A percentile compares a stretch with the other conserved stretches of the same genome.
These are phyloP conservation scores for Cucurbita argyrosperma DNA, from an alignment of 306 rosid genomes.

Conservation along the genomic window DNA sequence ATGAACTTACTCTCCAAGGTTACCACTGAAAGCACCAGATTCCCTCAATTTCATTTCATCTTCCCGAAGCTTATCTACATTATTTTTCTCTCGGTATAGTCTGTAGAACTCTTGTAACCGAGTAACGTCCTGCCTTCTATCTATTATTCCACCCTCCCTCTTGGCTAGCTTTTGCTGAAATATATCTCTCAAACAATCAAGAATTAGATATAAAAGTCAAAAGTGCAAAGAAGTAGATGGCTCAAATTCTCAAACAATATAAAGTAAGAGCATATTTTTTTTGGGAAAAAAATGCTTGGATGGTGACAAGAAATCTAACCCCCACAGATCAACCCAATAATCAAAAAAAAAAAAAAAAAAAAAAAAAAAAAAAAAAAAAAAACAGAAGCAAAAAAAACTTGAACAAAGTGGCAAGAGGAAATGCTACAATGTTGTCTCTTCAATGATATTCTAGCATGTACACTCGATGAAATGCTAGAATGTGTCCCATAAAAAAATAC, in stretches of 20 bases:
- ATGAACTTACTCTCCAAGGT: slow-evolving; percentile 74
- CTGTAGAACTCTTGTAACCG: slow-evolving; percentile 79
- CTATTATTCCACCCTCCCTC: slow-evolving; percentile 67
- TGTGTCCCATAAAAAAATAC: no score
- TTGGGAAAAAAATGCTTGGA: background rate
- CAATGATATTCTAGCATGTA: background rate
- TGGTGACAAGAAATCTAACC: background rate
- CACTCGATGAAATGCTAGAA: background rate
- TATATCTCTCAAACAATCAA: slow-evolving; percentile 12
- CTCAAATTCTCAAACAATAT: background rate
- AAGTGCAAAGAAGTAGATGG: background rate
- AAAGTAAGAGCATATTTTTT: background rate
- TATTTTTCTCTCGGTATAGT: slow-evolving; percentile 54
- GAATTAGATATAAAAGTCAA: slow-evolving; percentile 2
- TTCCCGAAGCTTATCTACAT: slow-evolving; percentile 61
- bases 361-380: no score
- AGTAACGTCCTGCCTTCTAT: slow-evolving; percentile 70
- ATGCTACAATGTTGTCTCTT: background rate
- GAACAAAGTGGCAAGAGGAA: background rate
- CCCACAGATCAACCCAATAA: background rate
- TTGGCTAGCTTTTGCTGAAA: slow-evolving; percentile 87
- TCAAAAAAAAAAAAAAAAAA: background rate
- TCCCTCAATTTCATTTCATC: slow-evolving; percentile 78
- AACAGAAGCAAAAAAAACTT: background rate
- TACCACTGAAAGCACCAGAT: slow-evolving; percentile 70